Evolutionary conservation across 306 rosid genomes (phyloP).

Genomic region (Cajanus cajan): DNA sequence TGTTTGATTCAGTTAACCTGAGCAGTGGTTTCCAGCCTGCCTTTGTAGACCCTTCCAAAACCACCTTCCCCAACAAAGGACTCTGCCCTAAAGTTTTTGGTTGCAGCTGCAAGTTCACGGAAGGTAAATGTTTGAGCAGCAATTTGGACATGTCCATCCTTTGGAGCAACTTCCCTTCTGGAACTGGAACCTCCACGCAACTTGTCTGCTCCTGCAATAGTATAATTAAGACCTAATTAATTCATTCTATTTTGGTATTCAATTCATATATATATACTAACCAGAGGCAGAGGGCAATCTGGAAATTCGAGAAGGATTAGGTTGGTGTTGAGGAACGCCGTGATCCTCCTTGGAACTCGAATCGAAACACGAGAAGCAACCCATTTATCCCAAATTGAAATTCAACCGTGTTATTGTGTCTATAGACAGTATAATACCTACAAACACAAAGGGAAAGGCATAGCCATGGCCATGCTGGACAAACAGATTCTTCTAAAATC

Average conservation of each 20-base stretch:
- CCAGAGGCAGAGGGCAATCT: slow-evolving; percentile 85
- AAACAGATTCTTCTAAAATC: not conserved
- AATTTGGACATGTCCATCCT: slow-evolving; percentile 59
- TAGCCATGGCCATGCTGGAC: not conserved
- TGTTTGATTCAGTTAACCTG: slow-evolving; percentile 42
- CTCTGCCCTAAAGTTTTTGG: slow-evolving; percentile 72
- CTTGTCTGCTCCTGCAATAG: slow-evolving; percentile 68
- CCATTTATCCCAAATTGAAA: slow-evolving; percentile 53
- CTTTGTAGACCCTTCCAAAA: slow-evolving; percentile 87
- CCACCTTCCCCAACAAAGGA: slow-evolving; percentile 91
- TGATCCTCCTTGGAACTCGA: slow-evolving; percentile 76
- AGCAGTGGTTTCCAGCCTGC: slow-evolving; percentile 70
- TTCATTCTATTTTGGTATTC: too few species aligned
- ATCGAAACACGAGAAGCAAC: slow-evolving; percentile 88
- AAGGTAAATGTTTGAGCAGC: slow-evolving; percentile 86
- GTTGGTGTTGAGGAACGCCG: slow-evolving; percentile 52
- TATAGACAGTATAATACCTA: too few species aligned
- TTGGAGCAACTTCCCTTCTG: slow-evolving; percentile 60
- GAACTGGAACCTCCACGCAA: slow-evolving; percentile 62
- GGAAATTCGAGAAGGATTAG: slow-evolving; percentile 56
- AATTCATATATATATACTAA: slow-evolving; percentile 27
- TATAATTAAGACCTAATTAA: too few species aligned
- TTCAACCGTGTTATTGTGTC: too few species aligned
- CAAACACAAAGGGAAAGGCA: not conserved
- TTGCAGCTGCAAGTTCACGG: slow-evolving; percentile 81